Conservation (phyloP, 2,329 filamentous ascomycete genomes). For the Arthrobotrys musiformis region DNA sequence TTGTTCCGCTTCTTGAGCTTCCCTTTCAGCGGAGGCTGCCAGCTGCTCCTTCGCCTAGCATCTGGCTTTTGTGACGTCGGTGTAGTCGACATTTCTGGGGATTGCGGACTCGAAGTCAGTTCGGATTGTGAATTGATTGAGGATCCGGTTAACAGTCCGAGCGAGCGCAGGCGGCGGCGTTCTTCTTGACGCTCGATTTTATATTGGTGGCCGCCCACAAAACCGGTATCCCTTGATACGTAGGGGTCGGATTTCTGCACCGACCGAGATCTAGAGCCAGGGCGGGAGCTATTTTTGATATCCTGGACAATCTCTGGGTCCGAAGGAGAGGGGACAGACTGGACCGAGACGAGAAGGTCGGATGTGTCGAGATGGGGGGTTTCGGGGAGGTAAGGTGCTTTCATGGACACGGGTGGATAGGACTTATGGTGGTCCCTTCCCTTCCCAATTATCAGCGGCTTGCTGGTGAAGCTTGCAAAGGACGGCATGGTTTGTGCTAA, state of each 20-base stretch:
- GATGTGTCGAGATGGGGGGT: slow-evolving; percentile 52
- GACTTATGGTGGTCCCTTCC: slow-evolving; percentile 40
- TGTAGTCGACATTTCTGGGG: slow-evolving; percentile 2
- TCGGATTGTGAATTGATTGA: slow-evolving; percentile 34
- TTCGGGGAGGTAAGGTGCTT: slow-evolving; percentile 52
- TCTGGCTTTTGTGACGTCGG: slow-evolving; percentile 37
- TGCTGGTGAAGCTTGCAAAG: slow-evolving; percentile 53
- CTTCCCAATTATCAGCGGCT: slow-evolving; percentile 45
- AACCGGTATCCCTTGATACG: slow-evolving; percentile 27
- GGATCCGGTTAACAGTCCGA: slow-evolving; percentile 42
- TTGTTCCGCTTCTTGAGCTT: slow-evolving; percentile 53
- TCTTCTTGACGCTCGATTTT: slow-evolving; percentile 51
- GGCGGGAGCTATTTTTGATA: slow-evolving; percentile 21
- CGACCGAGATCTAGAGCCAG: slow-evolving; percentile 25
- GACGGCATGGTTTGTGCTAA: slow-evolving; percentile 47
- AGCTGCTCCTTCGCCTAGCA: slow-evolving; percentile 42
- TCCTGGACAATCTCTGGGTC: slow-evolving; percentile 9
- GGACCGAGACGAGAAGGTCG: slow-evolving; percentile 52
- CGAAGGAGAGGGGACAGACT: slow-evolving; percentile 44
- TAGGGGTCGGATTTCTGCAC: slow-evolving; percentile 44
- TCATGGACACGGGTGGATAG: slow-evolving; percentile 54
- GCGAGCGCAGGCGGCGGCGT: slow-evolving; percentile 42
- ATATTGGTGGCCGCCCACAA: slow-evolving; percentile 52
- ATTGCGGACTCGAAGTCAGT: neutral
- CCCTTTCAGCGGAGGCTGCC: slow-evolving; percentile 50